phyloP scores from a whole-genome alignment of 2,329 filamentous ascomycete genomes.

The Pseudocercospora eumusae region DNA sequence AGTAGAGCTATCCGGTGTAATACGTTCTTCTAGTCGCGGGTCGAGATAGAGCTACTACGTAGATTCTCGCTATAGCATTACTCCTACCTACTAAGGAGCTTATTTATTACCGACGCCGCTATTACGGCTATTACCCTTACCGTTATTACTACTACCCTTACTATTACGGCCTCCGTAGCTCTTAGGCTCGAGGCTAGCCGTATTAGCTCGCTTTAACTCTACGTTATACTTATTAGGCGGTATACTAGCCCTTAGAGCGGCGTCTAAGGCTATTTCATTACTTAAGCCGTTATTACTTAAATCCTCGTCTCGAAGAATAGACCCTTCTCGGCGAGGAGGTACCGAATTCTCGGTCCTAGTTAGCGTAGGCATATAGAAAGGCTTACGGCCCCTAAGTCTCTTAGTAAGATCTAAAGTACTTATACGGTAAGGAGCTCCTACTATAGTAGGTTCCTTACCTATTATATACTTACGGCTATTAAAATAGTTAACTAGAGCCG shows the following conservation, averaged over 20 bases:
- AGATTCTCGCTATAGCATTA: conserved; percentile 65
- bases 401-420: too few relatives aligned
- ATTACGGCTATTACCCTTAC: too few relatives aligned
- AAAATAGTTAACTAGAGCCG: not conserved
- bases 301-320: not conserved
- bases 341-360: too few relatives aligned
- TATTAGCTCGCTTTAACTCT: not conserved
- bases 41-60: conserved; percentile 65
- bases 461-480: not conserved
- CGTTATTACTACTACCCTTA: not conserved
- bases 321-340: not conserved
- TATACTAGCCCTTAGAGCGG: not conserved
- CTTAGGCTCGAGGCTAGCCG: not conserved
- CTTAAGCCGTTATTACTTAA: not conserved
- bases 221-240: not conserved
- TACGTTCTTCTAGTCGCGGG: conserved; percentile 65
- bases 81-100: conserved; percentile 44
- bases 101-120: not conserved
- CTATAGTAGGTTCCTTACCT: not conserved
- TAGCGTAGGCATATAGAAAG: too few relatives aligned
- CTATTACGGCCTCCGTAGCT: not conserved
- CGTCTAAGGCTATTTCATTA: not conserved
- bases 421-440: not conserved
- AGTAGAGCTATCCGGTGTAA: conserved; percentile 60
- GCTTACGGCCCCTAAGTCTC: too few relatives aligned